These are phyloP conservation scores for Penicillium ucsense DNA, from an alignment of 495 filamentous ascomycete species.

Conservation along the genomic window DNA sequence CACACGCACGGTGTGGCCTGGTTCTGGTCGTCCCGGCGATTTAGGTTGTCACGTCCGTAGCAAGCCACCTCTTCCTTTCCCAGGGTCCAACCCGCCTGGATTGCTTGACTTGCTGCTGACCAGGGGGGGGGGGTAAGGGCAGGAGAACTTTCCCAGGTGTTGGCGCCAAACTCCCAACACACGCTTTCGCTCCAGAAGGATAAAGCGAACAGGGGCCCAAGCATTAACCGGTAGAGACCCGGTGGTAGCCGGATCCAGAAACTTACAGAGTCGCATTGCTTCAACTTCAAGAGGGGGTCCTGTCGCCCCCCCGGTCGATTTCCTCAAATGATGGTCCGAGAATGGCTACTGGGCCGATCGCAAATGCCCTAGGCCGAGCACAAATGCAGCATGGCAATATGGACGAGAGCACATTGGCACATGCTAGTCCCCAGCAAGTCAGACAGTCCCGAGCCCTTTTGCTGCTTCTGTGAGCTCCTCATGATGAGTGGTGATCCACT, in stretches of 20 bases:
- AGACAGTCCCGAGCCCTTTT: slow-evolving; percentile 3
- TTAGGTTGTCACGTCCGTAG: no score
- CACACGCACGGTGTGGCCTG: no score
- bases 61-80: no score
- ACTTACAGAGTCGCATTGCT: slow-evolving; percentile 24
- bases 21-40: no score
- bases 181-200: slow-evolving; percentile 11
- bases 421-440: slow-evolving; percentile 4
- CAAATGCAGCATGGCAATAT: no score
- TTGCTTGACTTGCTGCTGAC: no score
- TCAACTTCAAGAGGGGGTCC: not conserved
- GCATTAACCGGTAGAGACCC: slow-evolving; percentile 14
- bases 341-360: slow-evolving; percentile 1
- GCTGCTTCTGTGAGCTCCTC: not conserved
- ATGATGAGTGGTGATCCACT: slow-evolving; percentile 1
- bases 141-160: no score
- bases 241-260: slow-evolving; percentile 22
- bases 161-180: not conserved
- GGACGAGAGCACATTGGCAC: slow-evolving; percentile 10
- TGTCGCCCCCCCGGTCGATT: not conserved
- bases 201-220: slow-evolving; percentile 9
- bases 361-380: not conserved
- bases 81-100: no score
- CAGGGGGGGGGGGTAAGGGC: no score
- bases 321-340: slow-evolving; percentile 1